Evolutionary conservation across 164 flowering plant species (phyloP).

Genomic region (Vitis rotundifolia): DNA sequence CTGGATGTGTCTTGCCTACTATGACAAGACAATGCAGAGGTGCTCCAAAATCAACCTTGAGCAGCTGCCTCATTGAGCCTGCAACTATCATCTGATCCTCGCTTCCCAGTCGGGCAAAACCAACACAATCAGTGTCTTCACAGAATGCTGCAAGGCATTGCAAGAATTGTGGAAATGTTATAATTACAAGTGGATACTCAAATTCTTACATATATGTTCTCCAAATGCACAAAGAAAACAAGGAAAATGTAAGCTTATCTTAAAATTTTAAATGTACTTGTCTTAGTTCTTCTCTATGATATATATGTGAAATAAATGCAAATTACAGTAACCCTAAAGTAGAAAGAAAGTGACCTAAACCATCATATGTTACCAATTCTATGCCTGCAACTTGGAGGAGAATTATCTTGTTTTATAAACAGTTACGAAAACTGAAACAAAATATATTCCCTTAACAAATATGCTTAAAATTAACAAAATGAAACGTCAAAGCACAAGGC

Average conservation of each 20-base stretch:
- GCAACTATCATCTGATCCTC: constrained; percentile 80
- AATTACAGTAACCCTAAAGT: no score
- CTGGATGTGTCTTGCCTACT: constrained; percentile 77
- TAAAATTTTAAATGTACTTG: no score
- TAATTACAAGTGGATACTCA: background rate
- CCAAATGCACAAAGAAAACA: background rate
- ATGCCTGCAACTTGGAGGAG: no score
- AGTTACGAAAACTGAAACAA: no score
- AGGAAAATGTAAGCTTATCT: background rate
- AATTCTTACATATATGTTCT: background rate
- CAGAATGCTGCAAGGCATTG: constrained; percentile 51
- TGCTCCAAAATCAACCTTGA: constrained; percentile 71
- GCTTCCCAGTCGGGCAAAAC: constrained; percentile 85
- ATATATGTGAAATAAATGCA: no score
- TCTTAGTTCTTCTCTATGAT: no score
- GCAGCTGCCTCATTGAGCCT: constrained; percentile 73
- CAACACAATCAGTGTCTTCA: constrained; percentile 79
- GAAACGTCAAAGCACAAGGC: no score
- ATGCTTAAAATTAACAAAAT: no score
- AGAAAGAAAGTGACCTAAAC: no score
- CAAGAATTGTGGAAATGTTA: background rate
- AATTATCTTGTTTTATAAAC: no score
- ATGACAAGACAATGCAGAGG: constrained; percentile 94
- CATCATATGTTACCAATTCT: no score
- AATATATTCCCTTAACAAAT: no score